These are phyloP conservation scores for Schizopora paradoxa DNA, from an alignment of 1,284 basidiomycete genomes.

Conservation along the genomic window DNA sequence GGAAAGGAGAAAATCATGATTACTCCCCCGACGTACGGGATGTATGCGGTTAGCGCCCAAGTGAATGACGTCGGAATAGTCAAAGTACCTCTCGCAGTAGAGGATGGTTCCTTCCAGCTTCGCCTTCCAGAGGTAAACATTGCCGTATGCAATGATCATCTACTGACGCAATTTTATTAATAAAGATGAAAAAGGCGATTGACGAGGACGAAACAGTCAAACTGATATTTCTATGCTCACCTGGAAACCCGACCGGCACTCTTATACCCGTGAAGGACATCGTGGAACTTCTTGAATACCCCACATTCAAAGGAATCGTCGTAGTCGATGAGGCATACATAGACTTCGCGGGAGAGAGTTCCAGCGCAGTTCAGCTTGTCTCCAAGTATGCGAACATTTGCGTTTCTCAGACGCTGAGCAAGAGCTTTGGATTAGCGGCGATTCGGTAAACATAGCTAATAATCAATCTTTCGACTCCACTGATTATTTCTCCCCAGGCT, in stretches of 20 bases:
- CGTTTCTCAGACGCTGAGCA: constrained; percentile 94
- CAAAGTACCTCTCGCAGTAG: constrained; percentile 74
- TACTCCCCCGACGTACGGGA: constrained; percentile 96
- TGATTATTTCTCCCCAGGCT: constrained; percentile 45
- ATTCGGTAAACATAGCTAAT: constrained; percentile 59
- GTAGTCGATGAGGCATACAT: constrained; percentile 98
- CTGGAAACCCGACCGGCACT: constrained; percentile 96
- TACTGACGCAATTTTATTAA: background rate
- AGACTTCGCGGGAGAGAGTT: constrained; percentile 72
- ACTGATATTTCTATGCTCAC: constrained; percentile 93
- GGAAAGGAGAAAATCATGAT: constrained; percentile 73
- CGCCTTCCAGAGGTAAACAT: constrained; percentile 66
- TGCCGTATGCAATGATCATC: background rate
- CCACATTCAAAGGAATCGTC: constrained; percentile 84
- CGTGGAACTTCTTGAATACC: constrained; percentile 72
- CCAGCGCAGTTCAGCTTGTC: constrained; percentile 69
- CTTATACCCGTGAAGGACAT: constrained; percentile 73
- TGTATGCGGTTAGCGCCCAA: constrained; percentile 94
- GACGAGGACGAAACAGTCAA: constrained; percentile 74
- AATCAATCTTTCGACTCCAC: background rate
- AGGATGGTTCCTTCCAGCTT: constrained; percentile 73
- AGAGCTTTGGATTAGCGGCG: constrained; percentile 93
- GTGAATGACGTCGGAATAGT: constrained; percentile 91
- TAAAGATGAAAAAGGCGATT: constrained; percentile 68
- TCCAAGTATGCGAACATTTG: constrained; percentile 85